These are phyloP conservation scores for Pugionium cornutum DNA, from an alignment of 345 rosid species.

Conservation along the genomic window DNA sequence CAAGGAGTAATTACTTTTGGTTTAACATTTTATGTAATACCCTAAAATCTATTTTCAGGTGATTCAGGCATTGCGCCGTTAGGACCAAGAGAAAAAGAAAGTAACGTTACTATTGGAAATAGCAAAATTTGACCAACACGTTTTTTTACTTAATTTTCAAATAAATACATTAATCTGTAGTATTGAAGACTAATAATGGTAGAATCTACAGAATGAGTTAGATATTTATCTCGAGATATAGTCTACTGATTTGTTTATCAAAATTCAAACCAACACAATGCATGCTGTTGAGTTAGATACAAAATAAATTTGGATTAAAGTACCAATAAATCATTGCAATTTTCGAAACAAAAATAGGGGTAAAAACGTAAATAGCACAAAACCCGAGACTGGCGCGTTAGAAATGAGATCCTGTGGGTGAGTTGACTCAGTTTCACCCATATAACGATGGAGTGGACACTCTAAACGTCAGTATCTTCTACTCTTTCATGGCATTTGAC, in stretches of 20 bases:
- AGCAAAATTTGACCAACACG: background rate
- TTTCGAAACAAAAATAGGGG: slow-evolving; percentile 27
- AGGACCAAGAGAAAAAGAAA: background rate
- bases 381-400: background rate
- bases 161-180: background rate
- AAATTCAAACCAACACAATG: background rate
- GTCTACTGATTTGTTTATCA: background rate
- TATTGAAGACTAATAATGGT: background rate
- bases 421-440: slow-evolving; percentile 35
- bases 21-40: slow-evolving; percentile 3
- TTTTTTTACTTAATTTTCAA: background rate
- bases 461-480: slow-evolving; percentile 34
- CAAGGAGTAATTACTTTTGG: background rate
- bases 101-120: background rate
- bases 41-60: slow-evolving; percentile 8
- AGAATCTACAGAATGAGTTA: slow-evolving; percentile 7
- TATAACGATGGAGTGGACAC: slow-evolving; percentile 16
- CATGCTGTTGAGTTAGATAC: background rate
- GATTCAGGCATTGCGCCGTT: background rate
- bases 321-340: slow-evolving; percentile 2
- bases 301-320: background rate
- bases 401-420: slow-evolving; percentile 21
- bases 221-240: background rate
- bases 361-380: slow-evolving; percentile 2
- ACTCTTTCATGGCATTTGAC: slow-evolving; percentile 50